phyloP scores from a whole-genome alignment of 164 flowering plant species.

The Magnolia sinica region DNA sequence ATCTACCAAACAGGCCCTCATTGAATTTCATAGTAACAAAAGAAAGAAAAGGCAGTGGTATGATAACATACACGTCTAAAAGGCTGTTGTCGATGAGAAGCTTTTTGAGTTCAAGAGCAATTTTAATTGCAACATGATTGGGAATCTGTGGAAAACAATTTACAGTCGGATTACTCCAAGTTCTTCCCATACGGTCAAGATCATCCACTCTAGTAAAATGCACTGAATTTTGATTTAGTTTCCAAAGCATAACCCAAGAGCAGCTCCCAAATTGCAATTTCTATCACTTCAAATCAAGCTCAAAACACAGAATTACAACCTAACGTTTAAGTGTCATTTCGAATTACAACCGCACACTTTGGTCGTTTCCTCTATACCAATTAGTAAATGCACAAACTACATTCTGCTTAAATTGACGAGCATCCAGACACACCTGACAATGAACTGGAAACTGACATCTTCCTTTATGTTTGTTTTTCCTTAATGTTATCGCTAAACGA shows the following conservation, averaged over 20 bases:
- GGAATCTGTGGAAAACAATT: slow-evolving; percentile 58
- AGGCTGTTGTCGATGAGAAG: slow-evolving; percentile 94
- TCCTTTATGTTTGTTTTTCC: no score
- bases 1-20: no score
- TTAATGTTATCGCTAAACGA: no score
- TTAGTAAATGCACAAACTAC: no score
- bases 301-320: no score
- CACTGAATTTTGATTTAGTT: not conserved
- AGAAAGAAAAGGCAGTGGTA: slow-evolving; percentile 2
- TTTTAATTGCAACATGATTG: slow-evolving; percentile 93
- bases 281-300: not conserved
- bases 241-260: not conserved
- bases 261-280: not conserved
- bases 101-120: slow-evolving; percentile 93
- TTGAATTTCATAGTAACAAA: not conserved
- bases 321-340: no score
- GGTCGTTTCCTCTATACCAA: no score
- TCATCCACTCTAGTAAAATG: not conserved
- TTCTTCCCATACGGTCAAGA: not conserved
- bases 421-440: no score
- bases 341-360: no score
- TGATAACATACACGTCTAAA: slow-evolving; percentile 74
- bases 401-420: no score
- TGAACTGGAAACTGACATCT: no score
- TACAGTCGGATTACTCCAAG: not conserved